Evolutionary conservation across 208 protist species (phyloP).

Genomic region (Leishmania aethiopica): DNA sequence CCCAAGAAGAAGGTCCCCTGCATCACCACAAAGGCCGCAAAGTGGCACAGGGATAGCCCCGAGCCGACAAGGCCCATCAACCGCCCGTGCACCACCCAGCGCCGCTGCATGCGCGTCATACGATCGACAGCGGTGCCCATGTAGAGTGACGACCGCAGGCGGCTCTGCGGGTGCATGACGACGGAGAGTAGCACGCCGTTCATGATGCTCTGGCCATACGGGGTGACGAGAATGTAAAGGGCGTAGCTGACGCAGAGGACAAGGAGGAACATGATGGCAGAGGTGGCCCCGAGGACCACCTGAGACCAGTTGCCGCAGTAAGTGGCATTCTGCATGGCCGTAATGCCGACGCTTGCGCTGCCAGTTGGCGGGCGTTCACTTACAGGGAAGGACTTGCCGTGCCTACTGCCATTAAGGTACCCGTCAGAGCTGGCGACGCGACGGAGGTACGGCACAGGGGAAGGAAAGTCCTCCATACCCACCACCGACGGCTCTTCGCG

Average conservation of each 20-base stretch:
- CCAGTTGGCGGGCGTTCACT: background rate
- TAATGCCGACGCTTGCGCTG: background rate
- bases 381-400: background rate
- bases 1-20: conserved; percentile 58
- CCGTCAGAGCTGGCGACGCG: background rate
- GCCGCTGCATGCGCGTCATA: conserved; percentile 41
- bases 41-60: conserved; percentile 44
- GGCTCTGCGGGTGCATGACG: conserved; percentile 58
- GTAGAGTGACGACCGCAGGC: conserved; percentile 35
- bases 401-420: background rate
- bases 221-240: conserved; percentile 49
- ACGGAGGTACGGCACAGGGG: background rate
- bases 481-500: conserved; percentile 9
- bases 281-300: conserved; percentile 54
- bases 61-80: conserved; percentile 43
- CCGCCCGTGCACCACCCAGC: conserved; percentile 36
- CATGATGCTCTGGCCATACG: conserved; percentile 59
- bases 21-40: conserved; percentile 53
- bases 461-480: background rate
- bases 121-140: conserved; percentile 37
- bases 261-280: conserved; percentile 54
- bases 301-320: conserved; percentile 49
- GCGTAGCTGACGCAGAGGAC: conserved; percentile 44
- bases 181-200: conserved; percentile 64
- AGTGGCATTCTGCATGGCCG: background rate